Evolutionary conservation across 2,329 filamentous ascomycete species (phyloP), one percentile per base, ranked within the genome.

Genomic region (Arthrobotrys entomopaga): DNA sequence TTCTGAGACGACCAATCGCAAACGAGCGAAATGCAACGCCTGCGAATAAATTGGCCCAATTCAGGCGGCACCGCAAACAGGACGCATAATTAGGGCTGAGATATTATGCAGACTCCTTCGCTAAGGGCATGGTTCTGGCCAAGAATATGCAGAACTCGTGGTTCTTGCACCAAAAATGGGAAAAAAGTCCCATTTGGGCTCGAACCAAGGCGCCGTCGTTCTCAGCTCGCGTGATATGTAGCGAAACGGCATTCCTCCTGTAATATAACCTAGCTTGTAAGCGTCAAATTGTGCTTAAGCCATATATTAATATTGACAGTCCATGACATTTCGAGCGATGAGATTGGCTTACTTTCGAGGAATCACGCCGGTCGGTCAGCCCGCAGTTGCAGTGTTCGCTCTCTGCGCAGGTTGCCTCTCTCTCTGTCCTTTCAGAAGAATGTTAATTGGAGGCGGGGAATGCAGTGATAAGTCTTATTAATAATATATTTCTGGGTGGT

Each of bases 351-450:
- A 29, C 6, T 34, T 34, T 5, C 5, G 19, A 7, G 40, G 26
- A 64, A 29, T 26, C 54, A 49, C 38, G 49, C 29, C 13, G 4
- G 16, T 52, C 29, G 13, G 58, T 61, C 58, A 61, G 58, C 58
- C 29, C 20, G 46, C 58, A 61, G 22, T 54, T 38, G 60, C 60
- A 64, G 48, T 34, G 60, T 54, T 64, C 60, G 60, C 60, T 64
- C 49, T 43, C 8, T 16, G 48, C 46, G 58, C 13, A 16, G 11
- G n/a, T 10, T 7, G 42, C 19, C 40, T 29, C 20, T 49, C n/a
- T n/a, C n/a, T 59, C 19, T 20, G 19, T n/a, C 7, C 8, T 52
- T 52, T 22, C 7, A 22, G 8, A 26, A 15, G 49, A 52, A 52
- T 24, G 19, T 13, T 52, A 52, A 52, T 52, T 52, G 49, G 49